Percentiles rank a stretch among this genome's conserved stretches.
phyloP scores from a whole-genome alignment of 208 protist genomes.

The Herpetomonas tarakana region DNA sequence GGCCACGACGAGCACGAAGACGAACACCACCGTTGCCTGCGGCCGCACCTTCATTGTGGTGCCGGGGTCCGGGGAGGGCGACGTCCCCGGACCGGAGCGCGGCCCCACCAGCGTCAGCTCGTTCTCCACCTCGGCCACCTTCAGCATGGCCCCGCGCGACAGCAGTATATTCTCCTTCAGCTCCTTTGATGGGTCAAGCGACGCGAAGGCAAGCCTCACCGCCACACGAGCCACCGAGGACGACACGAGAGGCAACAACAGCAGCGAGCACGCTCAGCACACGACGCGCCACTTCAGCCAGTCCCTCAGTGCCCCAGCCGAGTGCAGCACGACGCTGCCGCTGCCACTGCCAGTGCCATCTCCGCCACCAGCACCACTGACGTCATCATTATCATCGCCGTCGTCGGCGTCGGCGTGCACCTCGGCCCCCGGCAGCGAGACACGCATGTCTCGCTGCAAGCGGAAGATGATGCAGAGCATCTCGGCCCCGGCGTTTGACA shows the following conservation, averaged over 20 bases:
- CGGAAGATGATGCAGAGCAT: slow-evolving; percentile 26
- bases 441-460: slow-evolving; percentile 39
- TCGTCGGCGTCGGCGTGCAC: not conserved
- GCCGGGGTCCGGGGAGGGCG: not conserved
- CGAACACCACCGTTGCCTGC: no score
- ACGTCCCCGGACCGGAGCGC: slow-evolving; percentile 6
- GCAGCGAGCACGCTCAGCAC: no score
- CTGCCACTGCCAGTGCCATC: no score
- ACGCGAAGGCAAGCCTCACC: no score
- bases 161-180: slow-evolving; percentile 24
- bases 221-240: no score
- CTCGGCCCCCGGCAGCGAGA: slow-evolving; percentile 3
- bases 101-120: not conserved
- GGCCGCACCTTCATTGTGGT: not conserved
- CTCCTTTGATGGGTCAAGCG: not conserved
- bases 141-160: slow-evolving; percentile 18
- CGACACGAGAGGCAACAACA: no score
- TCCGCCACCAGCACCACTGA: no score
- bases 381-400: not conserved
- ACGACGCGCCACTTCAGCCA: no score
- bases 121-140: slow-evolving; percentile 10
- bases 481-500: slow-evolving; percentile 52
- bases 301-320: not conserved
- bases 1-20: not conserved
- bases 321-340: no score